A percentile compares a stretch with the other conserved stretches of the same genome.
Evolutionary conservation across 2,329 filamentous ascomycete genomes (phyloP).

Genomic region (Zarea fungicola): DNA sequence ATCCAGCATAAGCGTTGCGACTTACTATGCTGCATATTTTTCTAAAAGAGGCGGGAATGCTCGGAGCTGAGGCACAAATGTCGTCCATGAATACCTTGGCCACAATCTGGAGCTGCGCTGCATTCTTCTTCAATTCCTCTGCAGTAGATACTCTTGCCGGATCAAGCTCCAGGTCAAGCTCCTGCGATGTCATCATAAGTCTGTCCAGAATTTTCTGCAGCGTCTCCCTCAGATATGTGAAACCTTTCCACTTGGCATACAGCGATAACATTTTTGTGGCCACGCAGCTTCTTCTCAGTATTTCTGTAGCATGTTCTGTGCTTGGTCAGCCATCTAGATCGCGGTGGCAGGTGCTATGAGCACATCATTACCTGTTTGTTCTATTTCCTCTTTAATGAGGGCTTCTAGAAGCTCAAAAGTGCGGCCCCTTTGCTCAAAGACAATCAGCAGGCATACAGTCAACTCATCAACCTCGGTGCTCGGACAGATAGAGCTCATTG

Average conservation of each 20-base stretch:
- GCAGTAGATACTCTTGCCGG: slow-evolving; percentile 54
- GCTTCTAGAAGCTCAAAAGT: slow-evolving; percentile 60
- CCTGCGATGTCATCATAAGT: slow-evolving; percentile 60
- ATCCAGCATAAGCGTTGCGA: slow-evolving; percentile 11
- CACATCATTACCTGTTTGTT: slow-evolving; percentile 51
- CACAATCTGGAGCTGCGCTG: slow-evolving; percentile 59
- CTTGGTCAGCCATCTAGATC: slow-evolving; percentile 14
- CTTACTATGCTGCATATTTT: slow-evolving; percentile 63
- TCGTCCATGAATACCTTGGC: slow-evolving; percentile 68
- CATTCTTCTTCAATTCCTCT: slow-evolving; percentile 62
- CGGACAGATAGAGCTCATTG: slow-evolving; percentile 61
- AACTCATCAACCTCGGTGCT: slow-evolving; percentile 65
- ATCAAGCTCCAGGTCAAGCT: slow-evolving; percentile 63
- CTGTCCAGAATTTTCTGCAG: slow-evolving; percentile 63
- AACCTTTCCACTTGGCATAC: slow-evolving; percentile 67
- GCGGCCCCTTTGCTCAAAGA: slow-evolving; percentile 62
- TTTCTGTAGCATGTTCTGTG: slow-evolving; percentile 60
- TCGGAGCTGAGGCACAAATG: slow-evolving; percentile 57
- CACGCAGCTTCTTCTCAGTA: slow-evolving; percentile 63
- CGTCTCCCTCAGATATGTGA: slow-evolving; percentile 56
- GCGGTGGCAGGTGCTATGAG: not conserved
- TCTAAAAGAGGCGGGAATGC: slow-evolving; percentile 58
- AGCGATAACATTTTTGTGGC: slow-evolving; percentile 69
- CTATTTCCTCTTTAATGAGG: slow-evolving; percentile 63
- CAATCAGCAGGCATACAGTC: slow-evolving; percentile 60